These are phyloP conservation scores for Artemisia argyi DNA, from an alignment of 129 eudicot genomes.

Conservation along the genomic window DNA sequence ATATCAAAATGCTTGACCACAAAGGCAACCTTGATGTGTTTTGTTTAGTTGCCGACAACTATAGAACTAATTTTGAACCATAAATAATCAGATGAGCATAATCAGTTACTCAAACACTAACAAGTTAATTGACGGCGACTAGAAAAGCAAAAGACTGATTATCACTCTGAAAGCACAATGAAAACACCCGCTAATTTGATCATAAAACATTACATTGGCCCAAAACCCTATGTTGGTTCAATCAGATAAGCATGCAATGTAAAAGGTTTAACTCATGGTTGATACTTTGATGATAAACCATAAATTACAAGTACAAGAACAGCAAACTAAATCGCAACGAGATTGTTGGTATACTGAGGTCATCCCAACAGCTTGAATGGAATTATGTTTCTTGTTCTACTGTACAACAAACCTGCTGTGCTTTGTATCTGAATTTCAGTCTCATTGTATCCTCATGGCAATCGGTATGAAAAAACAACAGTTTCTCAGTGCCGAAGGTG, in stretches of 20 bases:
- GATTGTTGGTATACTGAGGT: conserved; percentile 7
- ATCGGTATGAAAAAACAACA: conserved; percentile 5
- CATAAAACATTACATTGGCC: not conserved
- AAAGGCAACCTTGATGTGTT: too few relatives aligned
- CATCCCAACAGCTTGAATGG: conserved; percentile 27
- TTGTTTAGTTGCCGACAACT: too few relatives aligned
- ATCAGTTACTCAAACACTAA: too few relatives aligned
- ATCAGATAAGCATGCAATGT: too few relatives aligned
- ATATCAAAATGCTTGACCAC: too few relatives aligned
- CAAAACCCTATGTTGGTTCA: not conserved
- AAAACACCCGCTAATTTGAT: not conserved
- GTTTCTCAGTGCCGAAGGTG: not conserved
- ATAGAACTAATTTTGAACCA: too few relatives aligned
- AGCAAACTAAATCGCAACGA: conserved; percentile 15
- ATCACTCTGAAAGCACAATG: too few relatives aligned
- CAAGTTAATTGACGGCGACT: too few relatives aligned
- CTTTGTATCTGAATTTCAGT: conserved; percentile 15
- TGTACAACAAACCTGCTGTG: conserved; percentile 35
- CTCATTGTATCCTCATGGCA: conserved; percentile 5
- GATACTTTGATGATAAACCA: not conserved
- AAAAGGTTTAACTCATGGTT: not conserved
- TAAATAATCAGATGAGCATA: too few relatives aligned
- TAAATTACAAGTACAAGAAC: conserved; percentile 16
- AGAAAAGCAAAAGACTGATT: too few relatives aligned
- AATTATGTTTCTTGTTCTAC: conserved; percentile 32